Evolutionary conservation across 768 basidiomycete species (phyloP).

Genomic region (Rhizopogon rudus): DNA sequence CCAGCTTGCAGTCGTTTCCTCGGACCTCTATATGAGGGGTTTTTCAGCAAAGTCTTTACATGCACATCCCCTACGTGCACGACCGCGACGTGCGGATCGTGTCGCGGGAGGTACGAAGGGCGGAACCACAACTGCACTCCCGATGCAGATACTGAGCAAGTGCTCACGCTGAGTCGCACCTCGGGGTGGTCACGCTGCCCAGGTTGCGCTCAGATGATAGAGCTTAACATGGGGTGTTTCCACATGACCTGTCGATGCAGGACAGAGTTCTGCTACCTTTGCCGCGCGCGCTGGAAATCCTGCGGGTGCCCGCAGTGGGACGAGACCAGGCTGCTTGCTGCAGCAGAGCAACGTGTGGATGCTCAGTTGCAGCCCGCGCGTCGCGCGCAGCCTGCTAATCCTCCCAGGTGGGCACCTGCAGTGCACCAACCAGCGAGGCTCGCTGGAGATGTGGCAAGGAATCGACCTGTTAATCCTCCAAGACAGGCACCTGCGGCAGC

Average conservation of each 20-base stretch:
- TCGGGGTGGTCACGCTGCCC: conserved; percentile 36
- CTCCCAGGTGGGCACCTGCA: conserved; percentile 7
- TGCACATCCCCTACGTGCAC: conserved; percentile 17
- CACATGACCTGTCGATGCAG: conserved; percentile 38
- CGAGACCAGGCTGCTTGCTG: conserved; percentile 34
- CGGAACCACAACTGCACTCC: conserved; percentile 22
- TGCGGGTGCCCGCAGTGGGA: conserved; percentile 69
- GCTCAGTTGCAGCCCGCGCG: conserved; percentile 29
- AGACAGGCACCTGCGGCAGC: not conserved
- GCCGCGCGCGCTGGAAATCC: conserved; percentile 55
- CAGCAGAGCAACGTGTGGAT: conserved; percentile 43
- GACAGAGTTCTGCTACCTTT: conserved; percentile 40
- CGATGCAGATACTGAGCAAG: conserved; percentile 18
- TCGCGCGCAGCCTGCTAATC: conserved; percentile 27
- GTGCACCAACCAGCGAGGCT: not conserved
- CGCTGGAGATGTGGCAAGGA: not conserved
- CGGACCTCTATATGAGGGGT: conserved; percentile 22
- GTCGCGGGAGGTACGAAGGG: conserved; percentile 20
- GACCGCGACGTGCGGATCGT: conserved; percentile 19
- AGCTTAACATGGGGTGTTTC: conserved; percentile 32
- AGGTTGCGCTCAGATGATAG: conserved; percentile 34
- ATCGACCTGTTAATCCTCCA: not conserved
- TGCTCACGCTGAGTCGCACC: conserved; percentile 20
- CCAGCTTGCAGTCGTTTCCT: conserved; percentile 32
- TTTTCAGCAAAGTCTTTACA: conserved; percentile 19